phyloP scores from a whole-genome alignment of 306 rosid genomes.

The Mucuna pruriens region DNA sequence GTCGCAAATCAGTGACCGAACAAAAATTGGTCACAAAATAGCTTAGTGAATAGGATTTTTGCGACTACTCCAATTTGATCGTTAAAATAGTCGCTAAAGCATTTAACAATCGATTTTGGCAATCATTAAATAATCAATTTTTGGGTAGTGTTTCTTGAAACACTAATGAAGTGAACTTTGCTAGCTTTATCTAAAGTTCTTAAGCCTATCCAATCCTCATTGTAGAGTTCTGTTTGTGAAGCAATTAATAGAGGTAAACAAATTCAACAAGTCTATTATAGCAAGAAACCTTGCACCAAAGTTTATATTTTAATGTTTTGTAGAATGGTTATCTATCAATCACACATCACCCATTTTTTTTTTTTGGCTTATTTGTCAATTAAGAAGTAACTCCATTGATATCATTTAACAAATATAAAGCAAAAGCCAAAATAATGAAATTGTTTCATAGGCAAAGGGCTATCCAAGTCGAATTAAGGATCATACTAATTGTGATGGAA shows the following conservation, averaged over 20 bases:
- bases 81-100: too few relatives aligned
- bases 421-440: not conserved
- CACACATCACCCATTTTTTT: not conserved
- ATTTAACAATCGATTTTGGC: too few relatives aligned
- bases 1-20: too few relatives aligned
- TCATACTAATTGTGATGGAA: slow-evolving; percentile 67
- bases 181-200: slow-evolving; percentile 82
- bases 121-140: too few relatives aligned
- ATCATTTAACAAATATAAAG: too few relatives aligned
- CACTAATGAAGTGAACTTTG: slow-evolving; percentile 68
- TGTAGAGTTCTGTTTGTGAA: slow-evolving; percentile 76
- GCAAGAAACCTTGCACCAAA: not conserved
- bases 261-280: not conserved
- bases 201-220: slow-evolving; percentile 88
- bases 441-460: not conserved
- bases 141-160: too few relatives aligned
- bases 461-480: slow-evolving; percentile 7
- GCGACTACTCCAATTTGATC: too few relatives aligned
- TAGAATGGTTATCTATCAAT: not conserved
- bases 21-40: too few relatives aligned
- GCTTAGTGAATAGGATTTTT: too few relatives aligned
- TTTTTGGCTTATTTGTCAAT: too few relatives aligned
- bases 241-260: not conserved
- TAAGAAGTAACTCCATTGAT: too few relatives aligned
- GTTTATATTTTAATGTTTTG: not conserved